Conservation (phyloP, 257 asterid species). For the Plantago ovata region DNA sequence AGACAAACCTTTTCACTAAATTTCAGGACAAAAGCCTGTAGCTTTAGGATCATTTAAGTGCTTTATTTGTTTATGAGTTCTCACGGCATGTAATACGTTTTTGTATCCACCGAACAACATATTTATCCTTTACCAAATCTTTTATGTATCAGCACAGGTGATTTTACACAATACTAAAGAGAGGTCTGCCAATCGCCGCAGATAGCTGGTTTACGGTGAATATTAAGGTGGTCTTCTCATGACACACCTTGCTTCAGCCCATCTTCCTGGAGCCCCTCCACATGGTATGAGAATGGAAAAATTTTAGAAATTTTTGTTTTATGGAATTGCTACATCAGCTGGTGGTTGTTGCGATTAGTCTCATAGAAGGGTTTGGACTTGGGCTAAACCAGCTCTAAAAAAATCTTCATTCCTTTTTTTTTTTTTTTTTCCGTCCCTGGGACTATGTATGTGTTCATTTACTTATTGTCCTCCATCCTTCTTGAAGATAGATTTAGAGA, state of each 20-base stretch:
- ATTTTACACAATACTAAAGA: constrained; percentile 20
- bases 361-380: too few species aligned
- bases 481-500: not conserved
- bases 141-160: constrained; percentile 21
- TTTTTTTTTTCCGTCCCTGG: too few species aligned
- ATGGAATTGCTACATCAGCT: too few species aligned
- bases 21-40: constrained; percentile 26
- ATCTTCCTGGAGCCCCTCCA: constrained; percentile 48
- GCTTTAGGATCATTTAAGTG: constrained; percentile 23
- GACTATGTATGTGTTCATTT: not conserved
- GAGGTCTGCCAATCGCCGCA: constrained; percentile 14
- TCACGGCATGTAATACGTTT: constrained; percentile 1
- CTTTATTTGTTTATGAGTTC: constrained; percentile 17
- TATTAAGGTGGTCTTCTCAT: constrained; percentile 39
- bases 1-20: constrained; percentile 24
- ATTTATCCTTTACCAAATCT: constrained; percentile 8
- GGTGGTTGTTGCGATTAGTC: too few species aligned
- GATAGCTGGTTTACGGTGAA: constrained; percentile 17
- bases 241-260: constrained; percentile 54
- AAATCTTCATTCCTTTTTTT: too few species aligned
- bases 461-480: not conserved
- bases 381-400: too few species aligned
- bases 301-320: too few species aligned
- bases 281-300: constrained; percentile 41
- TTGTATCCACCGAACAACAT: not conserved